Evolutionary conservation across 2,329 filamentous ascomycete genomes (phyloP).

Genomic region (Hypoxylon sp.): DNA sequence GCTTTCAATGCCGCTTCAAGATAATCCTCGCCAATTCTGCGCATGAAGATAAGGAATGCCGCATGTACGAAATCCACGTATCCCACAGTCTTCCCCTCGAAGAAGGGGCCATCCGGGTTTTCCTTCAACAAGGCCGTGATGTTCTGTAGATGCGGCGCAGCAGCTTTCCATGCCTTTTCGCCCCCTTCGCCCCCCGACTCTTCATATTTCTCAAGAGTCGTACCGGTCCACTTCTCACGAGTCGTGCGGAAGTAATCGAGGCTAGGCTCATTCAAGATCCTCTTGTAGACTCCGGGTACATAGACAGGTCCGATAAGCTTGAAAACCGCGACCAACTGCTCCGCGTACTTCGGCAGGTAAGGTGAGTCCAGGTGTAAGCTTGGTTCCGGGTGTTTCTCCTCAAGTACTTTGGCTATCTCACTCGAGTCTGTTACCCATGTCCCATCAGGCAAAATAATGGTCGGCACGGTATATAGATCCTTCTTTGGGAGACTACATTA

Average conservation of each 20-base stretch:
- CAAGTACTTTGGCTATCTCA: constrained; percentile 71
- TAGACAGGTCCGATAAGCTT: constrained; percentile 58
- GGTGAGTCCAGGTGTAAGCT: constrained; percentile 71
- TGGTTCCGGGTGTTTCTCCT: constrained; percentile 71
- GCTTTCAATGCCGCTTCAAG: constrained; percentile 56
- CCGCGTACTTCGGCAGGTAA: constrained; percentile 61
- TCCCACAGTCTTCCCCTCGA: constrained; percentile 68
- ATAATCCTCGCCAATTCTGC: constrained; percentile 55
- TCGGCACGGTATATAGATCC: constrained; percentile 53
- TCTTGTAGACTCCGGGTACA: constrained; percentile 64
- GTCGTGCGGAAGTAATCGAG: constrained; percentile 69
- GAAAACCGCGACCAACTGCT: constrained; percentile 56
- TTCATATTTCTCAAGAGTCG: constrained; percentile 66
- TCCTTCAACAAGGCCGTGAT: constrained; percentile 66
- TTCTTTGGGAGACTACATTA: constrained; percentile 63
- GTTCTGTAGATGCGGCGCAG: constrained; percentile 55
- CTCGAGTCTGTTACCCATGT: constrained; percentile 75
- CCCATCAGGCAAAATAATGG: constrained; percentile 62
- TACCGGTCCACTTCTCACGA: constrained; percentile 65
- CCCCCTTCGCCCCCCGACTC: constrained; percentile 58
- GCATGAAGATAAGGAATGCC: constrained; percentile 57
- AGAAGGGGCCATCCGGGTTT: constrained; percentile 71
- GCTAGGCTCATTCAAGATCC: constrained; percentile 66
- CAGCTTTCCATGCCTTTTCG: constrained; percentile 63
- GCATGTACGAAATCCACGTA: constrained; percentile 73